A percentile compares a stretch with the other conserved stretches of the same genome.
phyloP scores from a whole-genome alignment of 2,329 filamentous ascomycete genomes.

The Hypoxylon sp. region DNA sequence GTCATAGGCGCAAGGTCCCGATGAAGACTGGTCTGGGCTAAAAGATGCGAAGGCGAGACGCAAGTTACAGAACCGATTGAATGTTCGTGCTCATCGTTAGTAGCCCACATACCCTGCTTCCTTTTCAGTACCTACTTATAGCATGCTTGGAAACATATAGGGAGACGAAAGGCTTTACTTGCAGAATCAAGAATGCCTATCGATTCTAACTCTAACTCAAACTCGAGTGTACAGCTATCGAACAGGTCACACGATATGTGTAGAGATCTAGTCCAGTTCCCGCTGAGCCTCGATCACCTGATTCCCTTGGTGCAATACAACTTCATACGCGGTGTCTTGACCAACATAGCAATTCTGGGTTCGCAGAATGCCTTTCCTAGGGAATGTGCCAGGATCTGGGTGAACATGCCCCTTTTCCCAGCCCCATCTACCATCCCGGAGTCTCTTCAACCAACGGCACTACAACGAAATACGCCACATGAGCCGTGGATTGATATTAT shows the following conservation, averaged over 20 bases:
- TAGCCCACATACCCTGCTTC: constrained; percentile 1
- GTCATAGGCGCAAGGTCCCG: constrained; percentile 26
- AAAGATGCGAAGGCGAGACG: constrained; percentile 40
- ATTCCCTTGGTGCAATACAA: constrained; percentile 55
- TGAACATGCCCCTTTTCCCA: constrained; percentile 41
- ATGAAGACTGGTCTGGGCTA: constrained; percentile 42
- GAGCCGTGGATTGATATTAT: constrained; percentile 44
- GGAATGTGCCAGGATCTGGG: constrained; percentile 28
- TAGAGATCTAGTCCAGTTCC: constrained; percentile 30
- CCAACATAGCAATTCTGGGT: constrained; percentile 50
- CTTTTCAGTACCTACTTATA: not conserved
- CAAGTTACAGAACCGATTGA: constrained; percentile 40
- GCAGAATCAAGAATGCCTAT: not conserved
- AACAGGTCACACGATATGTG: not conserved
- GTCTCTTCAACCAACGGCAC: constrained; percentile 42
- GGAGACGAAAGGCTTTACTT: constrained; percentile 32
- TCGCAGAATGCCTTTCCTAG: constrained; percentile 35
- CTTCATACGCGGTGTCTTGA: constrained; percentile 51
- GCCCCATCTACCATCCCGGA: constrained; percentile 33
- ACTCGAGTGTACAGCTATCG: constrained; percentile 2
- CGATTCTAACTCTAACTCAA: not conserved
- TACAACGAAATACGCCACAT: constrained; percentile 44
- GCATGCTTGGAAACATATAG: constrained; percentile 15
- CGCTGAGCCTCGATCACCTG: constrained; percentile 48
- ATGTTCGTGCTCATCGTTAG: constrained; percentile 43